Base-by-base conservation (phyloP, 768 basidiomycete genomes). In the Gymnopilus junonius region DNA sequence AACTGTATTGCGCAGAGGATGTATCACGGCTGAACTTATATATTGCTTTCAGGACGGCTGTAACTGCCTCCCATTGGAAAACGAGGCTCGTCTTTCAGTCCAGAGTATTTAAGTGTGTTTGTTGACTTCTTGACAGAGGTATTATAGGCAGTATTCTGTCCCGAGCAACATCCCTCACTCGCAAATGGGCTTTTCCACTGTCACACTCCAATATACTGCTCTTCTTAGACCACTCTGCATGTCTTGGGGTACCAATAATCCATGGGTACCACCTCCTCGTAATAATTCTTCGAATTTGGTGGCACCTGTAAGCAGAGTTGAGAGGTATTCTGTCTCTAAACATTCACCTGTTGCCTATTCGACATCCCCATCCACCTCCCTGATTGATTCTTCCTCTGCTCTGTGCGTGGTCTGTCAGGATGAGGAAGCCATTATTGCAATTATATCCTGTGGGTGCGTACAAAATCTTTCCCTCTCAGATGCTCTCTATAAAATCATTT, bases 351-450 rank as follows among this genome's bases (percentile, higher is more conserved):
- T 27, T 10, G 5, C 29, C n/a, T 15, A 29, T 17, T 29, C 48
- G 11, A 51, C 48, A 8, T 17, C 17, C n/a, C 40, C 17, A 8
- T 15, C 17, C 17, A 42, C 40, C 17, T 42, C 40, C 20, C n/a
- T 4, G 17, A 15, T 17, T n/a, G n/a, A 1, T 51, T 3, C 48
- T 4, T 31, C 48, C 17, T 40, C 54, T 55, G 3, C 54, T 1
- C 75, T 95, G 4, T 97, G 95, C 72, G 93, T 97, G 0, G 85
- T 97, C 10, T 97, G 95, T 70, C 95, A 96, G 71, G 95, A 97
- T 63, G 92, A 95, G 63, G 95, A 97, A 66, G 95, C 95, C 0
- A 94, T 91, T 66, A 92, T 97, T 61, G 95, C 94, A 2, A 88
- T 95, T 59, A 91, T 97, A 11, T 95, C 97, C 75, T 97, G 95